Conservation (phyloP, 495 filamentous ascomycete species). For the Pyronema omphalodes region DNA sequence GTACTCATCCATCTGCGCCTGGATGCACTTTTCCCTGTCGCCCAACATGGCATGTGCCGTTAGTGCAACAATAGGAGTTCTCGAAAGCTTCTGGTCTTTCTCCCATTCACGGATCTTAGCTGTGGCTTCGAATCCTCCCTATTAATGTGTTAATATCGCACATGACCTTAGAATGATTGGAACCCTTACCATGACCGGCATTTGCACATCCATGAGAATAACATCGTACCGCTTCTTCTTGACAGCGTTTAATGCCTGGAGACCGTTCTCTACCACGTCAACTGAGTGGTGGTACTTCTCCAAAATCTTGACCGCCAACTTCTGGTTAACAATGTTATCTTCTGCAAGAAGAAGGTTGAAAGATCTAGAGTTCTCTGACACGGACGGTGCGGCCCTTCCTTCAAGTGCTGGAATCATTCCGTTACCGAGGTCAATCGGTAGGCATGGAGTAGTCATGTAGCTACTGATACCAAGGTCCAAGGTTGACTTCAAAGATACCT, state of each 20-base stretch:
- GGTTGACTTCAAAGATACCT: conserved; percentile 84
- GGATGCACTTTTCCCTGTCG: conserved; percentile 93
- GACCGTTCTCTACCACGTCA: conserved; percentile 86
- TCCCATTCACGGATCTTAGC: conserved; percentile 94
- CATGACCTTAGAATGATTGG: neutral
- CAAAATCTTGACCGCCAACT: conserved; percentile 88
- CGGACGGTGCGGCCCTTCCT: conserved; percentile 75
- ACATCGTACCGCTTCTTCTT: conserved; percentile 85
- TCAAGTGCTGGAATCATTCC: conserved; percentile 96
- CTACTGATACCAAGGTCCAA: conserved; percentile 92
- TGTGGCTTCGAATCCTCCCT: conserved; percentile 95
- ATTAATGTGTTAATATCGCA: conserved; percentile 1
- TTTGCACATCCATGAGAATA: conserved; percentile 98
- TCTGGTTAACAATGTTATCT: conserved; percentile 96
- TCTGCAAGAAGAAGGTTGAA: conserved; percentile 94
- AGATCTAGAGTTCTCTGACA: conserved; percentile 83
- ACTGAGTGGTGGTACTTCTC: conserved; percentile 96
- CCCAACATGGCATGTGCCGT: conserved; percentile 99
- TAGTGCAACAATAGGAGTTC: conserved; percentile 90
- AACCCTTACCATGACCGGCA: conserved; percentile 78
- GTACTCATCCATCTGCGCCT: conserved; percentile 98
- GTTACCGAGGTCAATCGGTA: conserved; percentile 89
- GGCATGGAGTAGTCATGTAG: conserved; percentile 96
- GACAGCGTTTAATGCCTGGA: conserved; percentile 77
- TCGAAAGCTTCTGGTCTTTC: conserved; percentile 49